Conservation (phyloP, 192 early-diverging fungal genomes). For the Backusella circina region DNA sequence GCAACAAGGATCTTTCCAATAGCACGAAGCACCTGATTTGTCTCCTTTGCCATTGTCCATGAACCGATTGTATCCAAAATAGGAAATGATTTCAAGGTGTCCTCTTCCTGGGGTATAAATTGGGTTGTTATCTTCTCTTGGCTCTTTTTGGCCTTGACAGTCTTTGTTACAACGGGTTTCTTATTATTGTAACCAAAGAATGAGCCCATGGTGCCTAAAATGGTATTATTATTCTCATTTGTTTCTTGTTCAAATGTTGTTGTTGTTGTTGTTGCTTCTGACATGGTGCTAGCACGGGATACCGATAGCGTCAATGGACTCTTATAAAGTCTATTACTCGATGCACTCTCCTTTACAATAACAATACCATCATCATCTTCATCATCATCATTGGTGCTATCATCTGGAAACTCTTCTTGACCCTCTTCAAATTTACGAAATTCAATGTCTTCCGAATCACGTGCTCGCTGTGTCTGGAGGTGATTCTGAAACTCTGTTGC, state of each 20-base stretch:
- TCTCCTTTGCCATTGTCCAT: constrained; percentile 38
- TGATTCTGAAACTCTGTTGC: constrained; percentile 2
- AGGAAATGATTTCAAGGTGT: constrained; percentile 29
- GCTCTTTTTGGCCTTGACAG: not conserved
- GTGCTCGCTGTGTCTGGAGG: not conserved
- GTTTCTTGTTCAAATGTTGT: not conserved
- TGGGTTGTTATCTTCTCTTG: not conserved
- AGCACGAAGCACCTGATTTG: constrained; percentile 29
- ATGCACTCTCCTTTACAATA: not conserved
- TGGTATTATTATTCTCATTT: not conserved
- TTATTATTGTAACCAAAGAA: not conserved
- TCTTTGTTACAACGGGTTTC: not conserved
- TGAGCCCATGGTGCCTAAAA: not conserved
- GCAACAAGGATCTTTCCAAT: constrained; percentile 34
- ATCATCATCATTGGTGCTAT: not conserved
- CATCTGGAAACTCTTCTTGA: constrained; percentile 14
- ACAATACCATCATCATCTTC: not conserved
- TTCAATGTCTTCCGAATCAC: not conserved
- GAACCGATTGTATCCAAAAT: constrained; percentile 30
- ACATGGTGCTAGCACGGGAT: not conserved
- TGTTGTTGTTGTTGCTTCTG: too few species aligned
- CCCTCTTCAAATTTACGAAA: constrained; percentile 16
- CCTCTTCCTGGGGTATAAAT: constrained; percentile 16
- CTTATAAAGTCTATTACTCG: not conserved
- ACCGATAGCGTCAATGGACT: constrained; percentile 4